These are phyloP conservation scores for Alternaria angustiovoidea DNA, from an alignment of 2,329 filamentous ascomycete genomes.

Conservation along the genomic window DNA sequence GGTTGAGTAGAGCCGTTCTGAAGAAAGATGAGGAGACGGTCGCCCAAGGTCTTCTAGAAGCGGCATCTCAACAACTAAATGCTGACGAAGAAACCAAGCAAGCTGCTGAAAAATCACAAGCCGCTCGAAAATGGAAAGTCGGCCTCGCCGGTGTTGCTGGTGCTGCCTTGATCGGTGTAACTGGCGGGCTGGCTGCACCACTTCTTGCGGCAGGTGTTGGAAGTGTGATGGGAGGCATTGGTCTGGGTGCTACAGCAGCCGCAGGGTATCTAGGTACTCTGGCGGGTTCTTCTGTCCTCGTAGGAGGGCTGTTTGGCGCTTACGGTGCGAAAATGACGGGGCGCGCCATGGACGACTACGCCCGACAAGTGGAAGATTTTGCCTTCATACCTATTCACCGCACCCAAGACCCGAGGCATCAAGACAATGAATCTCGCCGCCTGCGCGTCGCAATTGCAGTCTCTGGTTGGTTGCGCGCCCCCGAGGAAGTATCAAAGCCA, in stretches of 20 bases:
- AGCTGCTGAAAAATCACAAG: constrained; percentile 71
- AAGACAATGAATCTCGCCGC: constrained; percentile 57
- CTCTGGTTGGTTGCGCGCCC: constrained; percentile 79
- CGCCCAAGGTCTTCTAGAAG: constrained; percentile 75
- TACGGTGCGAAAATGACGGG: constrained; percentile 84
- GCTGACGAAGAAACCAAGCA: constrained; percentile 80
- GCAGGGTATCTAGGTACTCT: constrained; percentile 82
- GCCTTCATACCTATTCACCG: constrained; percentile 75
- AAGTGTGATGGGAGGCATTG: constrained; percentile 77
- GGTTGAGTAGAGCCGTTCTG: constrained; percentile 70
- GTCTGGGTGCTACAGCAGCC: constrained; percentile 75
- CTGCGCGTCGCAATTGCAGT: constrained; percentile 84
- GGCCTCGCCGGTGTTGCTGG: constrained; percentile 88
- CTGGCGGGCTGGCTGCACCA: constrained; percentile 79
- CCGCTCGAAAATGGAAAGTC: constrained; percentile 78
- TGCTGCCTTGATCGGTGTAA: constrained; percentile 84
- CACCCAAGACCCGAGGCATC: constrained; percentile 57
- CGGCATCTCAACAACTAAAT: constrained; percentile 73
- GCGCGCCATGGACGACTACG: constrained; percentile 88
- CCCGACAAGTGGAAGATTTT: constrained; percentile 87
- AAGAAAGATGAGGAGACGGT: constrained; percentile 78
- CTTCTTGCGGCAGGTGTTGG: constrained; percentile 82
- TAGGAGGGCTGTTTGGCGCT: constrained; percentile 90
- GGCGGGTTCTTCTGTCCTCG: constrained; percentile 78
- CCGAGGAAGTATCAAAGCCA: constrained; percentile 75